Evolutionary conservation across 768 basidiomycete species (phyloP).

Genomic region (Hypsizygus marmoreus): DNA sequence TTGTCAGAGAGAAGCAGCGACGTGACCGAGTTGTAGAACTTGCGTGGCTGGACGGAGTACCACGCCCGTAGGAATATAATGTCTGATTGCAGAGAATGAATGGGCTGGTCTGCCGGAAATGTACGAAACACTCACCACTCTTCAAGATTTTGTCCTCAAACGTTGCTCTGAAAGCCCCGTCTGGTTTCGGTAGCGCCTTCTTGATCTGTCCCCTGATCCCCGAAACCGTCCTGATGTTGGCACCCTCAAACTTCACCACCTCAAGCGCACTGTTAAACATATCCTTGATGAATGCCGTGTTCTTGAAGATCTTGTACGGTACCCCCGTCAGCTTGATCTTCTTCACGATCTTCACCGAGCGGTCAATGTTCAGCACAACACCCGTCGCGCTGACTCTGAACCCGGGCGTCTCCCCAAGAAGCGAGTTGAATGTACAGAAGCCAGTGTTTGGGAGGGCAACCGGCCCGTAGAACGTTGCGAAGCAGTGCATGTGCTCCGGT

Average conservation of each 20-base stretch:
- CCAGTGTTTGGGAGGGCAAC: slow-evolving; percentile 91
- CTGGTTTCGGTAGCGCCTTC: slow-evolving; percentile 92
- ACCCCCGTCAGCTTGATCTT: slow-evolving; percentile 95
- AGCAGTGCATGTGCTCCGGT: slow-evolving; percentile 99
- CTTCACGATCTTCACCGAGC: slow-evolving; percentile 94
- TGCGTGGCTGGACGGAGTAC: slow-evolving; percentile 94
- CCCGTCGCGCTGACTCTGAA: slow-evolving; percentile 95
- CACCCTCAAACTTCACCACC: slow-evolving; percentile 98
- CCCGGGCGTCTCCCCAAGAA: slow-evolving; percentile 63
- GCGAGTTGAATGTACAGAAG: slow-evolving; percentile 94
- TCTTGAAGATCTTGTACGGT: slow-evolving; percentile 98
- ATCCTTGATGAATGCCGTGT: slow-evolving; percentile 96
- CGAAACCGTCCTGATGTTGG: slow-evolving; percentile 92
- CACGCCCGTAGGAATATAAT: slow-evolving; percentile 95
- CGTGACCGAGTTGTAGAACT: slow-evolving; percentile 96
- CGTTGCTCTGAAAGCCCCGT: slow-evolving; percentile 93
- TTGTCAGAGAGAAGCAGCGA: slow-evolving; percentile 86
- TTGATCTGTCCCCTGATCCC: slow-evolving; percentile 97
- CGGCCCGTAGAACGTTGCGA: slow-evolving; percentile 96
- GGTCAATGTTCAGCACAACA: slow-evolving; percentile 91
- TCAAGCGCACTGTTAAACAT: slow-evolving; percentile 95
- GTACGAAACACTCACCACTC: slow-evolving; percentile 92
- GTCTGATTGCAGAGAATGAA: slow-evolving; percentile 60
- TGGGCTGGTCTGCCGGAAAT: too few species aligned
- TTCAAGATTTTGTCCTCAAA: slow-evolving; percentile 98